Base-by-base conservation (phyloP, 2,329 filamentous ascomycete genomes). In the Ceratocystis lukuohia region DNA sequence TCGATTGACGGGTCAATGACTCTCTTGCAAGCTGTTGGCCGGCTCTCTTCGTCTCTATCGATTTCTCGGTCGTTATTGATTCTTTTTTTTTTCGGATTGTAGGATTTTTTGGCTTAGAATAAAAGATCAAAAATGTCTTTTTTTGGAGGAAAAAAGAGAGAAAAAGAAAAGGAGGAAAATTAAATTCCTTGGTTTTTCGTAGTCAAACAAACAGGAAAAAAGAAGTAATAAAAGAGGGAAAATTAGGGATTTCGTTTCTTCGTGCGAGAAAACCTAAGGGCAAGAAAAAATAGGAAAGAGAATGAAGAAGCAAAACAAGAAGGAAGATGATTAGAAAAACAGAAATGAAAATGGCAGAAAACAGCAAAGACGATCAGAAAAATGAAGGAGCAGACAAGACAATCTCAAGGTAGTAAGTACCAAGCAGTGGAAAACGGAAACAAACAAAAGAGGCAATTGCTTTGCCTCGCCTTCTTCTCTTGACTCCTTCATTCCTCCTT, bases 181-280 rank as follows among this genome's bases (percentile, higher is more conserved):
- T 59, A 64, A 33, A 28, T 25, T 53, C 17, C 28, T 12, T 41
- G 33, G n/a, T 33, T 56, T 41, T 41, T 59, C 28, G 25, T 22
- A 44, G 33, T 25, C n/a, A 22, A 33, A 64, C n/a, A 64, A 50
- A 46, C 22, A 50, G 44, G 46, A 65, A 65, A 48, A 61, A 50
- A 61, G 1, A 20, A 25, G 44, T 25, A 28, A 45, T 45, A 44
- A 46, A 56, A 59, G 28, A 25, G 33, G 5, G 37, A 41, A 12
- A 41, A 41, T 41, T 41, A 41, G 37, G 37, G 10, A 41, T 12
- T 41, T 41, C 2, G 37, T 41, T 41, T 41, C 10, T 41, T 41
- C 37, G 37, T 30, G n/a, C 12, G 37, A 2, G 37, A 46, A 28
- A 28, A 62, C 3, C 10, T 12, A 46, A 25, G 28, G 46, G 7